Base-by-base conservation (phyloP, 1,284 basidiomycete genomes). In the Tilletiopsis washingtonensis region DNA sequence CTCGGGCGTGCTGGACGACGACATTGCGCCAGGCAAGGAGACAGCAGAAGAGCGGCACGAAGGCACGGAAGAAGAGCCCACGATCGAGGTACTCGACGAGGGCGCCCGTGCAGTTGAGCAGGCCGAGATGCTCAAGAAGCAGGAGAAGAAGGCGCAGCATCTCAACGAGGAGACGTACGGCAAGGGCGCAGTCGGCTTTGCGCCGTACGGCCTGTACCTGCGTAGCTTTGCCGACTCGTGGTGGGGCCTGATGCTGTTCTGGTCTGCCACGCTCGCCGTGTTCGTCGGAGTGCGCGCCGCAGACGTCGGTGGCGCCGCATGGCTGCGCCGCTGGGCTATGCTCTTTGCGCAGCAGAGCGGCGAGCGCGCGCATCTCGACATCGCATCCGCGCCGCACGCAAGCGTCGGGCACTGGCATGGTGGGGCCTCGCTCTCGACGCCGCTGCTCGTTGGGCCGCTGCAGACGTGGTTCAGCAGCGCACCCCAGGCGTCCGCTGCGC, bases 1-100 rank as follows among this genome's bases (percentile, higher is more conserved):
- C 0, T 77, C 74, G 45, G 84, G 83, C 17, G 59, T 82, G 1
- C 74, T 86, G 9, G 81, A 84, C 24, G 76, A 79, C 14, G 43
- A 52, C 21, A 39, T 19, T 5, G 34, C 25, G 9, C 26, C 11
- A 4, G 45, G 45, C 14, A 40, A 24, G 26, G 34, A 46, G 21
- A 40, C 45, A 43, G 34, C 45, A 17, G 32, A 44, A 25, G 29
- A 24, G 9, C 25, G 15, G 5, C 23, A 5, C 4, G 43, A 44
- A 5, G 42, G 20, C 5, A 19, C 37, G 9, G 43, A 51, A 7
- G 45, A 47, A 6, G 57, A 62, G 24, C 53, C 48, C 40, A 64
- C 56, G 12, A 64, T 69, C 41, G 68, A 69, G 40, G 57, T 61
- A 40, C 53, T 71, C 14, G 64, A 59, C 36, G 67, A 62, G 17